Base-by-base conservation (phyloP, 805 yeast species). In the Candida silvatica region DNA sequence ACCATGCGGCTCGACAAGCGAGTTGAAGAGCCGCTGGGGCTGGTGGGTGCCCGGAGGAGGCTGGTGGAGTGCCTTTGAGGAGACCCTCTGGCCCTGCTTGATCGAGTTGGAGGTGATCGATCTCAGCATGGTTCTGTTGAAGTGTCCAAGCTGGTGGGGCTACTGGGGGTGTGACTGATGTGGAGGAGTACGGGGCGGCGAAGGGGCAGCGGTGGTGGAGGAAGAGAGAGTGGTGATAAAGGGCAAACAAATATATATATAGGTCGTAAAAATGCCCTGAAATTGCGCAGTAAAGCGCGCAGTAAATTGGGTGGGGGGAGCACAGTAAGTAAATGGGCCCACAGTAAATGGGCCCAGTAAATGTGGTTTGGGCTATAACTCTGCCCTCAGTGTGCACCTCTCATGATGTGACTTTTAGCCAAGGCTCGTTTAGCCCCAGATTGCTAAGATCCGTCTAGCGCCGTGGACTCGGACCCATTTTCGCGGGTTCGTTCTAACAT, bases 1-100 rank as follows among this genome's bases (percentile, higher is more conserved):
- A 22, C 23, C 35, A 7, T 19, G 38, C 19, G 31, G 51, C 26
- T 49, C 53, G 17, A 43, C 48, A 19, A 45, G 28, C 18, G 40
- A 37, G 37, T 48, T 51, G 35, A 49, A 37, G 12, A 50, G 32
- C 17, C 53, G 37, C 4, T 45, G 41, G 9, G 48, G 48, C 36
- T 47, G 47, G n/a, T 44, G 47, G 14, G 49, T 41, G 19, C 32
- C 32, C 19, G 38, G 16, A 16, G 40, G 14, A 20, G 54, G 25
- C 5, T 52, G 43, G 31, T 48, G 49, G 20, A 54, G 32, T 4
- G 59, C 59, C 40, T 54, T 56, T 11, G 56, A 36, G 8, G 59
- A 50, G 27, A 47, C 59, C 37, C 59, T 43, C 31, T 56, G 61
- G 15, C 58, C 50, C 37, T 56, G 61, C 27, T 52, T 54, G 26